A percentile compares a stretch with the other conserved stretches of the same genome.
Evolutionary conservation across 2,329 filamentous ascomycete species (phyloP).

Genomic region (Akanthomyces uredinophilus): DNA sequence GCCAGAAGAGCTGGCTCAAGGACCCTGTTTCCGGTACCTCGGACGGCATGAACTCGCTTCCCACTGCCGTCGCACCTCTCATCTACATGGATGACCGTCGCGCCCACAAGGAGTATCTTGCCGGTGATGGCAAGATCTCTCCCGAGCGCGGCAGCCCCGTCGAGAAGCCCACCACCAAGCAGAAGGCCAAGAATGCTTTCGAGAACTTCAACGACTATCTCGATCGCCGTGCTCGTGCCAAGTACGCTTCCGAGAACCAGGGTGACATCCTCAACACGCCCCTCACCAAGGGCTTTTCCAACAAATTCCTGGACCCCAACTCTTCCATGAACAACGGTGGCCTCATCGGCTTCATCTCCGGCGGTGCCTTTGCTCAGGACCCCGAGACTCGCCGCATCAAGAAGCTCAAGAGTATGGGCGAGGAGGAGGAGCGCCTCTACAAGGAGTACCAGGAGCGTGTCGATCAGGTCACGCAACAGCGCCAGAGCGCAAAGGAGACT

Average conservation of each 20-base stretch:
- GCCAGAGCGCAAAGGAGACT: constrained; percentile 14
- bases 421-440: constrained; percentile 13
- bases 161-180: constrained; percentile 9
- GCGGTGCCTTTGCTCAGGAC: constrained; percentile 13
- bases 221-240: constrained; percentile 15
- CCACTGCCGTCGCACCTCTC: constrained; percentile 12
- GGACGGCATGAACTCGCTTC: constrained; percentile 12
- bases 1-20: constrained; percentile 10
- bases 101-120: constrained; percentile 13
- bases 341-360: constrained; percentile 14
- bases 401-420: constrained; percentile 11
- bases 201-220: constrained; percentile 17
- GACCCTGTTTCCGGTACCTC: constrained; percentile 13
- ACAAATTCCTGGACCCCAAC: constrained; percentile 24
- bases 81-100: constrained; percentile 16
- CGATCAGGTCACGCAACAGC: constrained; percentile 12
- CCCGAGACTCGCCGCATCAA: constrained; percentile 11
- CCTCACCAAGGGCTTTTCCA: constrained; percentile 22
- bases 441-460: constrained; percentile 15
- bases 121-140: neutral
- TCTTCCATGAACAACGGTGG: constrained; percentile 20
- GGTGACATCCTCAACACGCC: constrained; percentile 16
- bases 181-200: constrained; percentile 14
- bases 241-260: constrained; percentile 15
- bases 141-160: neutral